Conservation (phyloP, 306 rosid species). For the Macrotyloma uniflorum region DNA sequence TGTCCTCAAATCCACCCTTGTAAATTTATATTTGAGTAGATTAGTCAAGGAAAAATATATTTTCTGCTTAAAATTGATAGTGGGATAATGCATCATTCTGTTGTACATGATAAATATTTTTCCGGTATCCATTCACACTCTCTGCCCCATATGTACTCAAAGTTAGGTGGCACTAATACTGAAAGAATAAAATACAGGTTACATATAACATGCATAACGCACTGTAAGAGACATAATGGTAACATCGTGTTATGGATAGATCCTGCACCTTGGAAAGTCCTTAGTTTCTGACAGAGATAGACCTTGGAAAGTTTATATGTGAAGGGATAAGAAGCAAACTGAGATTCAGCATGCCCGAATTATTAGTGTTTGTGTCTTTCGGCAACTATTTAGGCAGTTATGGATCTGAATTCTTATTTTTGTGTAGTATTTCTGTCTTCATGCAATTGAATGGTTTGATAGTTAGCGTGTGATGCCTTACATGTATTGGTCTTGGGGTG, state of each 20-base stretch:
- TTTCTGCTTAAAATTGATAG: neutral
- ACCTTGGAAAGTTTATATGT: neutral
- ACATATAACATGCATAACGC: neutral
- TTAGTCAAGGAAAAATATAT: neutral
- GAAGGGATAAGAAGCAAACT: neutral
- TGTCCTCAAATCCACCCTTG: constrained; percentile 3
- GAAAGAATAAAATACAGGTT: constrained; percentile 10
- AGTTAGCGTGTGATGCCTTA: neutral
- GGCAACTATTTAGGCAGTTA: neutral
- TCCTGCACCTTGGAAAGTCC: neutral
- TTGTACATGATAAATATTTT: neutral
- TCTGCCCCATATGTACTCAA: neutral
- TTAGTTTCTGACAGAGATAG: neutral
- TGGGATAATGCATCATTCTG: constrained; percentile 1
- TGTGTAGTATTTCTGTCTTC: neutral
- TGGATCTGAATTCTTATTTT: neutral
- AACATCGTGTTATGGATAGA: constrained; percentile 6
- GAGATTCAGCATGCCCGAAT: neutral
- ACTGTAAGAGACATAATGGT: constrained; percentile 5
- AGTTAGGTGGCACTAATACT: constrained; percentile 2
- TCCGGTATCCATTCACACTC: neutral
- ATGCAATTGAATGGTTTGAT: neutral
- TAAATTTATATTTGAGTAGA: constrained; percentile 17
- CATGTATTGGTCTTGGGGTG: neutral
- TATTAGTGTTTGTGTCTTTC: neutral